Evolutionary conservation across 805 yeast species (phyloP).

Genomic region (Isabelozyma rhagii): DNA sequence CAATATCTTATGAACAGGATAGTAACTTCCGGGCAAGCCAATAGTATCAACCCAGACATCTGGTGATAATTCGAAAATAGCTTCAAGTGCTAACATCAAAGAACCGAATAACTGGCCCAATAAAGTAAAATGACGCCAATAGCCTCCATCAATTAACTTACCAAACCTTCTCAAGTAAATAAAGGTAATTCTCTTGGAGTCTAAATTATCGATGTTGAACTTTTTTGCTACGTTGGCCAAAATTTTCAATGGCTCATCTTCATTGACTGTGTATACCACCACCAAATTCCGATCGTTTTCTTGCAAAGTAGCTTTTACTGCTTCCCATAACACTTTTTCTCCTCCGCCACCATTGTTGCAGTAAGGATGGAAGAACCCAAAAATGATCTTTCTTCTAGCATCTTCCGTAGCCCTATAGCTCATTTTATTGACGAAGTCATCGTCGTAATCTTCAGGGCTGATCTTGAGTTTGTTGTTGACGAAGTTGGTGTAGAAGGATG

Average conservation of each 20-base stretch:
- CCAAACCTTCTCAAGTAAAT: constrained; percentile 54
- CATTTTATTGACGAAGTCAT: constrained; percentile 23
- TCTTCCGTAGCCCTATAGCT: constrained; percentile 32
- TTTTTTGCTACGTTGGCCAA: constrained; percentile 50
- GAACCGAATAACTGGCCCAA: constrained; percentile 89
- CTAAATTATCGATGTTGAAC: constrained; percentile 50
- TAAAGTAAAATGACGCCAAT: constrained; percentile 79
- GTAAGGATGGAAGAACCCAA: constrained; percentile 93
- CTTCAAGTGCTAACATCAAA: constrained; percentile 62
- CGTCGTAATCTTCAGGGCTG: constrained; percentile 24
- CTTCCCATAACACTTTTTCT: constrained; percentile 94
- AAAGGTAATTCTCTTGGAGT: constrained; percentile 54
- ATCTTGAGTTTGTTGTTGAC: constrained; percentile 34
- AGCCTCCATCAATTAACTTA: constrained; percentile 60
- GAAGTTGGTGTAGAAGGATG: constrained; percentile 38
- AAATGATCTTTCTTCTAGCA: constrained; percentile 43
- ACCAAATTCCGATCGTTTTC: constrained; percentile 50
- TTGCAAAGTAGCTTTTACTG: constrained; percentile 66
- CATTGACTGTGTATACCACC: constrained; percentile 71
- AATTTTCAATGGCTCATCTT: constrained; percentile 47
- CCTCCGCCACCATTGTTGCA: constrained; percentile 99
- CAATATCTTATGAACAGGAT: constrained; percentile 53
- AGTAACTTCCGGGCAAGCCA: constrained; percentile 89
- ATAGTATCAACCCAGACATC: constrained; percentile 94
- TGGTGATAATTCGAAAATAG: constrained; percentile 65